These are phyloP conservation scores for Tephrocybe rancida DNA, from an alignment of 768 basidiomycete species.

Conservation along the genomic window DNA sequence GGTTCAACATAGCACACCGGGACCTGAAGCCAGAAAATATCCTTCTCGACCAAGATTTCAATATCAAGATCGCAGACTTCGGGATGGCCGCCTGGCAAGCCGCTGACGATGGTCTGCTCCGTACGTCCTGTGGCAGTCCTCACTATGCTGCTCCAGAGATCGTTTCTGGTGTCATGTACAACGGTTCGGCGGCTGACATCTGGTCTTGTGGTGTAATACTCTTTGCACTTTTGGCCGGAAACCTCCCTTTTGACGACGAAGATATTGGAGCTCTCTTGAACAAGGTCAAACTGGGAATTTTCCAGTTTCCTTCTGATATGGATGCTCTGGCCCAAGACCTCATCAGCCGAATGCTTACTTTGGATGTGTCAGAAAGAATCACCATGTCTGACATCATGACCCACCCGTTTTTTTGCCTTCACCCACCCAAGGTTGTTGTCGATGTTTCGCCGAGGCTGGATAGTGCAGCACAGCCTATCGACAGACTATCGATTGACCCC, in stretches of 20 bases:
- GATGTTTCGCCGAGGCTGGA: conserved; percentile 60
- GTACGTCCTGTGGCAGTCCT: conserved; percentile 91
- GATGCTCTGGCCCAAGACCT: conserved; percentile 74
- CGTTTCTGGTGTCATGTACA: conserved; percentile 78
- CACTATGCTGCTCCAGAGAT: conserved; percentile 97
- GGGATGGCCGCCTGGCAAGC: conserved; percentile 97
- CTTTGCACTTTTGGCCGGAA: conserved; percentile 83
- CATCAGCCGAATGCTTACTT: conserved; percentile 78
- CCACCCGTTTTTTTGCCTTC: conserved; percentile 78
- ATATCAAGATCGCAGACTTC: conserved; percentile 95
- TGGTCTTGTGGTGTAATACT: conserved; percentile 98
- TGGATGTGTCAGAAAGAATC: conserved; percentile 74
- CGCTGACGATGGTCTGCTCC: conserved; percentile 52
- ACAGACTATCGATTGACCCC: conserved; percentile 70
- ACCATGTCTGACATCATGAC: conserved; percentile 78
- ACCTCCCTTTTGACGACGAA: conserved; percentile 93
- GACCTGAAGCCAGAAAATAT: conserved; percentile 96
- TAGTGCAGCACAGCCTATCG: conserved; percentile 70
- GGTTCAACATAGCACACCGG: conserved; percentile 92
- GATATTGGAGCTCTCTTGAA: conserved; percentile 76
- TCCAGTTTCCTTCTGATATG: conserved; percentile 73
- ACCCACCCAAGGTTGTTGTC: conserved; percentile 45
- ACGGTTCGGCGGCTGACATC: conserved; percentile 88
- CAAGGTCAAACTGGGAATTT: conserved; percentile 76
- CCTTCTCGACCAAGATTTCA: conserved; percentile 77